Evolutionary conservation across 2,329 filamentous ascomycete species (phyloP).

Genomic region (Exserohilum rostratum): DNA sequence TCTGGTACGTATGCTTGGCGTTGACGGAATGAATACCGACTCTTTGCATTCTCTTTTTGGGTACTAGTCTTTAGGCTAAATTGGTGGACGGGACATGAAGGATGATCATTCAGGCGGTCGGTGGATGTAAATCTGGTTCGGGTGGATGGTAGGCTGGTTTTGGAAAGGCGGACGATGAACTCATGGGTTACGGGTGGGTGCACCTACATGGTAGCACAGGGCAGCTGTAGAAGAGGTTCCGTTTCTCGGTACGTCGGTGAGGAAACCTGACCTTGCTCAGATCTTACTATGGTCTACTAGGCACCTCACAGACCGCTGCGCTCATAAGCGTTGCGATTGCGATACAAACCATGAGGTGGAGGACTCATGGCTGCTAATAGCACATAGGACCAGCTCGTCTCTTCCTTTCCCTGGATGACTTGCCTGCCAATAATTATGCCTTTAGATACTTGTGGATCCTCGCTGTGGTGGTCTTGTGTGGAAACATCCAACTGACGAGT

Average conservation of each 20-base stretch:
- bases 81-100: background rate
- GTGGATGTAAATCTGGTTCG: background rate
- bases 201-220: background rate
- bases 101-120: background rate
- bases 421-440: conserved; percentile 22
- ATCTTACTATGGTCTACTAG: conserved; percentile 28
- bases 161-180: background rate
- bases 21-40: conserved; percentile 14
- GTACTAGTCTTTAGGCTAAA: conserved; percentile 1
- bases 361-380: conserved; percentile 30
- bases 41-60: conserved; percentile 4
- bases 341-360: conserved; percentile 13
- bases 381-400: conserved; percentile 28
- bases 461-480: conserved; percentile 11
- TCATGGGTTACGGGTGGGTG: background rate
- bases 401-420: conserved; percentile 19
- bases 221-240: conserved; percentile 2
- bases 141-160: background rate
- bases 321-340: conserved; percentile 6
- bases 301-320: conserved; percentile 8
- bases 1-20: conserved; percentile 13
- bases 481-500: background rate
- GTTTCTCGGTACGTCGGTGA: conserved; percentile 24
- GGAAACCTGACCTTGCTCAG: conserved; percentile 17
- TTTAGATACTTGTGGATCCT: conserved; percentile 16